Evolutionary conservation across 2,329 filamentous ascomycete genomes (phyloP).

Genomic region (Colletotrichum viniferum): DNA sequence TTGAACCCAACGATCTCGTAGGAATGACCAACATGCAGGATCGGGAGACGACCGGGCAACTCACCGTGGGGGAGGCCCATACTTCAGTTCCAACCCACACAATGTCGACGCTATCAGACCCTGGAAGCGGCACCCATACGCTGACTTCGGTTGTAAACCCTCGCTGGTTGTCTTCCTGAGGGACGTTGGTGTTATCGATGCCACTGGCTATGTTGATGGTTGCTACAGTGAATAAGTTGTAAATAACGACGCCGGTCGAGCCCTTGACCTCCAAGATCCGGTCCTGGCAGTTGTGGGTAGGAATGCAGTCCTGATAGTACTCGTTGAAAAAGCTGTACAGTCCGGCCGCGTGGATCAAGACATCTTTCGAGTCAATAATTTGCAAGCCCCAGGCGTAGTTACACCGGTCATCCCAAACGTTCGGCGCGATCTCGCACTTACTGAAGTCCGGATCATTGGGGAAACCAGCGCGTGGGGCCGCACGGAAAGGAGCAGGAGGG

Average conservation of each 20-base stretch:
- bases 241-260: constrained; percentile 26
- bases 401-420: not conserved
- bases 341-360: constrained; percentile 26
- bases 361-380: constrained; percentile 22
- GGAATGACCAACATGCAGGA: constrained; percentile 28
- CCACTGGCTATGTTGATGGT: constrained; percentile 15
- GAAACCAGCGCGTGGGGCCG: not conserved
- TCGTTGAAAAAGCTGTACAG: constrained; percentile 31
- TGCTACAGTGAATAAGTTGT: constrained; percentile 25
- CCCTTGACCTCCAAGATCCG: constrained; percentile 22
- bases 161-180: not conserved
- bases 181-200: not conserved
- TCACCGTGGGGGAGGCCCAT: constrained; percentile 9
- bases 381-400: constrained; percentile 26
- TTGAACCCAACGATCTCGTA: constrained; percentile 14
- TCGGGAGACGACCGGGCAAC: constrained; percentile 6
- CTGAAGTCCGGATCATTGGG: not conserved
- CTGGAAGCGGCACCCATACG: constrained; percentile 28
- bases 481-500: not conserved
- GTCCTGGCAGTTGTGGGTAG: constrained; percentile 27
- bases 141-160: constrained; percentile 29
- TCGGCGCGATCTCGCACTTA: not conserved
- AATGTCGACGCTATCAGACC: constrained; percentile 22
- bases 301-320: constrained; percentile 28
- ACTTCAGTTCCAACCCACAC: constrained; percentile 26